Percentiles rank a stretch among this genome's conserved stretches.
These are phyloP conservation scores for Trichosanthes truncata DNA, from an alignment of 306 rosid genomes.

Conservation along the genomic window DNA sequence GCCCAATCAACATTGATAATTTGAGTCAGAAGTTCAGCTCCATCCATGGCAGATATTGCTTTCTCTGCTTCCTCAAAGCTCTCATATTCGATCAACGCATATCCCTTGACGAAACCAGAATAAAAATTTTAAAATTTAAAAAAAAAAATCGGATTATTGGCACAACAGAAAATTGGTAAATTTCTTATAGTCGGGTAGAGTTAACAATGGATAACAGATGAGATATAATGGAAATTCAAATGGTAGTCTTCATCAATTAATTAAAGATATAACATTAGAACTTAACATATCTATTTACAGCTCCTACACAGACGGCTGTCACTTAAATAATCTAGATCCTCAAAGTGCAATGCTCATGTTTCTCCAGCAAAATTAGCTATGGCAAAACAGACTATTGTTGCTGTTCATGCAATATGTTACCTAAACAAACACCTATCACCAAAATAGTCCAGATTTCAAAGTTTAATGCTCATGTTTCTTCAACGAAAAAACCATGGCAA, in stretches of 20 bases:
- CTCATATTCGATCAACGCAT: constrained; percentile 49
- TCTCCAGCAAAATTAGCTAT: background rate
- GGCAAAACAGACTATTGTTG: background rate
- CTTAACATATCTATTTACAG: background rate
- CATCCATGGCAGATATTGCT: constrained; percentile 82
- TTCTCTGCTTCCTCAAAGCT: constrained; percentile 58
- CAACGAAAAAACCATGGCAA: background rate
- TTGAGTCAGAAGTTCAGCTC: constrained; percentile 69
- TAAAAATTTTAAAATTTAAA: background rate
- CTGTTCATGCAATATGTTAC: background rate
- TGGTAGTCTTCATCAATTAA: background rate
- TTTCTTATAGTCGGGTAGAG: background rate
- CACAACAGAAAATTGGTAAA: background rate
- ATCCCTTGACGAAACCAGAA: constrained; percentile 22
- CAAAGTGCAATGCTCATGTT: background rate
- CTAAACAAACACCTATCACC: background rate
- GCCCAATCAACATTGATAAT: constrained; percentile 84
- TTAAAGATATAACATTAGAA: background rate
- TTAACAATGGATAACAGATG: background rate
- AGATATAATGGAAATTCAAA: background rate
- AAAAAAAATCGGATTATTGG: background rate
- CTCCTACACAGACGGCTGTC: background rate
- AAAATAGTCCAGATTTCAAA: background rate
- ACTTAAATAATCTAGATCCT: background rate
- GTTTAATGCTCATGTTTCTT: background rate